A percentile compares a stretch with the other conserved stretches of the same genome.
These are phyloP conservation scores for Geranium rotundifolium DNA, from an alignment of 345 rosid genomes.

Conservation along the genomic window DNA sequence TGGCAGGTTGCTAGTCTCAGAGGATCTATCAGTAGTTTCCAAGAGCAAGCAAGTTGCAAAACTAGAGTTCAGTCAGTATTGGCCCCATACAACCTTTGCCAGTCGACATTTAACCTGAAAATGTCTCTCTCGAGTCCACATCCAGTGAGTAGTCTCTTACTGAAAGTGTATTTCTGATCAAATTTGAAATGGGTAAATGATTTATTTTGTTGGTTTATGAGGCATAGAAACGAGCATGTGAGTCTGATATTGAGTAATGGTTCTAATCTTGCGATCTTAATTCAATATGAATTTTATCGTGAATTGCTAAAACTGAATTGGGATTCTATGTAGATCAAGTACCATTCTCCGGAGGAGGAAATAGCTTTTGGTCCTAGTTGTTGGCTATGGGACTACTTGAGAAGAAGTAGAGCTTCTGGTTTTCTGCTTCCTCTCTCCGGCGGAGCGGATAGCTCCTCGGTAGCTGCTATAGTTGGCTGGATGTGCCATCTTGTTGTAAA, in stretches of 20 bases:
- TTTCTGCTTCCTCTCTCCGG: slow-evolving; percentile 98
- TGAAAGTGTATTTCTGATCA: background rate
- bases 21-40: slow-evolving; percentile 82
- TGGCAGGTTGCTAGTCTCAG: slow-evolving; percentile 86
- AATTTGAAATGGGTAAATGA: no score
- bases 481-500: slow-evolving; percentile 97
- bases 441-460: slow-evolving; percentile 92
- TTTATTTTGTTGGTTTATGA: no score
- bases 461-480: slow-evolving; percentile 98
- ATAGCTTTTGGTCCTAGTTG: slow-evolving; percentile 93
- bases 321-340: slow-evolving; percentile 44
- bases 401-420: slow-evolving; percentile 97
- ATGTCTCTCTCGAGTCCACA: slow-evolving; percentile 64
- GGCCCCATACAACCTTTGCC: slow-evolving; percentile 62
- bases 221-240: no score
- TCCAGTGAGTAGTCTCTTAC: slow-evolving; percentile 32
- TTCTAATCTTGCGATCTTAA: background rate
- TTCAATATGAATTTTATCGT: background rate
- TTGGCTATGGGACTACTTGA: slow-evolving; percentile 97
- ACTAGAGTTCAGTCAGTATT: slow-evolving; percentile 49
- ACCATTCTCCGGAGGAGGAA: slow-evolving; percentile 91
- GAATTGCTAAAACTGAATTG: slow-evolving; percentile 3
- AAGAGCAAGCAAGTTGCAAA: slow-evolving; percentile 77
- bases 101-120: slow-evolving; percentile 43
- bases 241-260: no score